These are phyloP conservation scores for Dryas integrifolia DNA, from an alignment of 331 rosid genomes.

Conservation along the genomic window DNA sequence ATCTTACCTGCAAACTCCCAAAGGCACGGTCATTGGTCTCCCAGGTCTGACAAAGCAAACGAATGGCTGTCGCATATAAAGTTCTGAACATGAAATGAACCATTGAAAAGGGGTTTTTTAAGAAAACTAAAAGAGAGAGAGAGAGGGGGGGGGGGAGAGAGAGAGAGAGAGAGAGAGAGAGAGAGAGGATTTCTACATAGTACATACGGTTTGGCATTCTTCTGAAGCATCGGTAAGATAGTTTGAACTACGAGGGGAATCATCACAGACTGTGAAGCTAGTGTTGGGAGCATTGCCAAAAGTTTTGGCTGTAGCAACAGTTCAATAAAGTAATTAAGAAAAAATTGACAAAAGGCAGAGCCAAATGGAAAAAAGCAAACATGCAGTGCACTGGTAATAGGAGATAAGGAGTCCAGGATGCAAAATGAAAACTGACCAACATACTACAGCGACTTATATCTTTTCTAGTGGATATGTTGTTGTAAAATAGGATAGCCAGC, in stretches of 20 bases:
- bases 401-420: constrained; percentile 12
- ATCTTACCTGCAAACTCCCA: constrained; percentile 81
- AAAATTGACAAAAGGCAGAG: constrained; percentile 23
- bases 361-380: constrained; percentile 14
- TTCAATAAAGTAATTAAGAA: constrained; percentile 24
- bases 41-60: constrained; percentile 95
- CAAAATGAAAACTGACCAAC: constrained; percentile 57
- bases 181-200: neutral
- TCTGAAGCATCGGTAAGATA: constrained; percentile 81
- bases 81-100: constrained; percentile 47
- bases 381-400: constrained; percentile 14
- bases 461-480: constrained; percentile 64
- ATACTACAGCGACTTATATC: constrained; percentile 49
- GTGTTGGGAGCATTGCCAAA: constrained; percentile 75
- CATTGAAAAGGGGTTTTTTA: constrained; percentile 11
- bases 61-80: constrained; percentile 71
- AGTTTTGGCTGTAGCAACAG: constrained; percentile 63
- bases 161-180: no score
- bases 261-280: constrained; percentile 87
- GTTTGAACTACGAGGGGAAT: constrained; percentile 84
- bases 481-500: constrained; percentile 70
- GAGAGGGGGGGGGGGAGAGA: no score
- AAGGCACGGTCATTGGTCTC: constrained; percentile 89
- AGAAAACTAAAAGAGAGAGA: neutral
- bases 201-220: constrained; percentile 69